Evolutionary conservation across 495 filamentous ascomycete species (phyloP).

Genomic region (Penicillium parvum): DNA sequence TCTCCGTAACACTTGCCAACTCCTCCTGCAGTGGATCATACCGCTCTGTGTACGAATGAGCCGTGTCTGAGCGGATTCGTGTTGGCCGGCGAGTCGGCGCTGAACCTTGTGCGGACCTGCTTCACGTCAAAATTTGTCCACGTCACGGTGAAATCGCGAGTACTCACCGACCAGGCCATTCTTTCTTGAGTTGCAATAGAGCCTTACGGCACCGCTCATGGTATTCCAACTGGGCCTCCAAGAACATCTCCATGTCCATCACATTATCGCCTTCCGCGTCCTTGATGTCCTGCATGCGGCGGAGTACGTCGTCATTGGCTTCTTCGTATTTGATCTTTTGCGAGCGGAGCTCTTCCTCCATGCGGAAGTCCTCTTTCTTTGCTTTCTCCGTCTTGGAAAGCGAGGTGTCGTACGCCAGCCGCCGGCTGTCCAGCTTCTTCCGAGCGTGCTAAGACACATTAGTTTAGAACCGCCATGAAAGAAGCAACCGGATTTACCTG

Average conservation of each 20-base stretch:
- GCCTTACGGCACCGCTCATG: conserved; percentile 85
- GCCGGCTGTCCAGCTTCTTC: conserved; percentile 90
- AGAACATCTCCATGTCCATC: conserved; percentile 70
- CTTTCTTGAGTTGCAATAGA: conserved; percentile 59
- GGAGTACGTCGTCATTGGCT: conserved; percentile 84
- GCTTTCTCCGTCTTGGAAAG: conserved; percentile 88
- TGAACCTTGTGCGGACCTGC: conserved; percentile 31
- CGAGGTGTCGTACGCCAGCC: conserved; percentile 88
- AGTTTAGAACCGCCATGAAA: not conserved
- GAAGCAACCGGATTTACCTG: conserved; percentile 52
- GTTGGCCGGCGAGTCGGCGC: conserved; percentile 33
- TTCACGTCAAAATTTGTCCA: too few species aligned
- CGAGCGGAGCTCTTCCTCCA: conserved; percentile 87
- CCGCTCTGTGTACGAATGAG: conserved; percentile 56
- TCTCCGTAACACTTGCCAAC: conserved; percentile 34
- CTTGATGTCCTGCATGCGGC: conserved; percentile 95
- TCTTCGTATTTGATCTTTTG: conserved; percentile 97
- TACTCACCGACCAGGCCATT: too few species aligned
- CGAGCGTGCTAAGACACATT: conserved; percentile 45
- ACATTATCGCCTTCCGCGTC: conserved; percentile 84
- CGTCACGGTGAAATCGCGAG: too few species aligned
- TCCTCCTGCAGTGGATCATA: conserved; percentile 57
- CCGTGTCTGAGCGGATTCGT: conserved; percentile 58
- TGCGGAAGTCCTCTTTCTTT: conserved; percentile 87
- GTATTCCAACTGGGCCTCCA: conserved; percentile 89